A percentile compares a stretch with the other conserved stretches of the same genome.
Evolutionary conservation across 805 yeast genomes (phyloP).

Genomic region (Pichia paraexigua): DNA sequence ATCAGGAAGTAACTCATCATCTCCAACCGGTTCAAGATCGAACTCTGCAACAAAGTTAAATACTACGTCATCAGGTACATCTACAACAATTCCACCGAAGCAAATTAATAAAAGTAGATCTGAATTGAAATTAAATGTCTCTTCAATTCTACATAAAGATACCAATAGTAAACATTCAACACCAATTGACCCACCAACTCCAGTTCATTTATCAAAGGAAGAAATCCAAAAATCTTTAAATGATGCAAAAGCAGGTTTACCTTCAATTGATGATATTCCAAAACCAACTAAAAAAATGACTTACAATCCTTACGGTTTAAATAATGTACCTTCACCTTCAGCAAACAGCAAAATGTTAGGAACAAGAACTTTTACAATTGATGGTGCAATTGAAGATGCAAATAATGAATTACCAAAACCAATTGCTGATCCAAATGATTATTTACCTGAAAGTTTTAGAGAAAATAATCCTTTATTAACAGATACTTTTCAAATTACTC

Average conservation of each 20-base stretch:
- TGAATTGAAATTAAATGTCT: background rate
- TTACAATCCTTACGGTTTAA: slow-evolving; percentile 59
- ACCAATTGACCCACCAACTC: background rate
- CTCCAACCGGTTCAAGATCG: background rate
- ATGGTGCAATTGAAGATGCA: slow-evolving; percentile 29
- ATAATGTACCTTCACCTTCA: background rate
- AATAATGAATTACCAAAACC: slow-evolving; percentile 52
- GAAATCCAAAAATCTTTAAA: slow-evolving; percentile 5
- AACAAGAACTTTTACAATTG: slow-evolving; percentile 18
- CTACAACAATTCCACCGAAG: background rate
- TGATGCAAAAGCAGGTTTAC: slow-evolving; percentile 20
- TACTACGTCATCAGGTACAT: background rate
- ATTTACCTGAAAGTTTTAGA: slow-evolving; percentile 49
- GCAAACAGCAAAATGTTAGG: slow-evolving; percentile 1
- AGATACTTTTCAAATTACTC: slow-evolving; percentile 47
- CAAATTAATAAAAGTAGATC: background rate
- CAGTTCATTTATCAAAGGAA: slow-evolving; percentile 3
- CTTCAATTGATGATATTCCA: slow-evolving; percentile 22
- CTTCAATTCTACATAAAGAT: background rate
- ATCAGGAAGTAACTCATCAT: background rate
- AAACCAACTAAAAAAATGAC: slow-evolving; percentile 33
- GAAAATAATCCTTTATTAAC: slow-evolving; percentile 44
- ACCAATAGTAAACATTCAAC: background rate
- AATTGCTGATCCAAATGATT: slow-evolving; percentile 61
- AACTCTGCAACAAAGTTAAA: background rate